Evolutionary conservation across 108 stramenopile species (phyloP), one percentile per base, ranked within the genome.

Genomic region (Cafeteria roenbergensis): DNA sequence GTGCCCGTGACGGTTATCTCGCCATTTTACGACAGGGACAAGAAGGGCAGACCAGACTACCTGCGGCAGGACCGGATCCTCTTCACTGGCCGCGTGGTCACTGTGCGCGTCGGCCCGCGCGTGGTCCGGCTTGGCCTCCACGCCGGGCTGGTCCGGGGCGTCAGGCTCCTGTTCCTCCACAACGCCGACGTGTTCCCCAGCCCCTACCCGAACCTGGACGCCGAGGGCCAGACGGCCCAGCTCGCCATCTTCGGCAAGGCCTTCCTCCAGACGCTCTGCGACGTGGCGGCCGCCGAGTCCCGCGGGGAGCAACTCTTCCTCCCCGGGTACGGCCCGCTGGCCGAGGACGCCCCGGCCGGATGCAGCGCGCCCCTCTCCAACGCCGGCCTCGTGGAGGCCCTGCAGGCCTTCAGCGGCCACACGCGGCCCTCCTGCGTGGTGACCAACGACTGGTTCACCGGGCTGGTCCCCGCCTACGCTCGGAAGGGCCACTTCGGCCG

Each of bases 401-500:
- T n/a, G n/a, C n/a, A n/a, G n/a, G n/a, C n/a, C n/a, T n/a, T n/a
- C n/a, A n/a, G n/a, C n/a, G n/a, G n/a, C n/a, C n/a, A n/a, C n/a
- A n/a, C n/a, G n/a, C n/a, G n/a, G n/a, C 59, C 59, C 21, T 6
- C 2, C 34, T 2, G 9, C 22, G 59, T 61, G 2, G 59, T 61
- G 22, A 61, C 59, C 17, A 61, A 61, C n/a, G 59, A 61, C 37
- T 61, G 59, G 59, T 61, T 61, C n/a, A 61, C 59, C 17, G 59
- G 29, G 37, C 34, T 61, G 22, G n/a, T 32, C 2, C 37, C 59
- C 2, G 59, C 59, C 22, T 61, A 61, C n/a, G 59, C 59, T 6
- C 59, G 59, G 24, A 20, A 22, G 36, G 59, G 37, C 36, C n/a
- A 21, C 2, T 61, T 32, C n/a, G 59, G 59, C 2, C 9, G 2